These are phyloP conservation scores for Epichloe glyceriae DNA, from an alignment of 2,329 filamentous ascomycete species.

Conservation along the genomic window DNA sequence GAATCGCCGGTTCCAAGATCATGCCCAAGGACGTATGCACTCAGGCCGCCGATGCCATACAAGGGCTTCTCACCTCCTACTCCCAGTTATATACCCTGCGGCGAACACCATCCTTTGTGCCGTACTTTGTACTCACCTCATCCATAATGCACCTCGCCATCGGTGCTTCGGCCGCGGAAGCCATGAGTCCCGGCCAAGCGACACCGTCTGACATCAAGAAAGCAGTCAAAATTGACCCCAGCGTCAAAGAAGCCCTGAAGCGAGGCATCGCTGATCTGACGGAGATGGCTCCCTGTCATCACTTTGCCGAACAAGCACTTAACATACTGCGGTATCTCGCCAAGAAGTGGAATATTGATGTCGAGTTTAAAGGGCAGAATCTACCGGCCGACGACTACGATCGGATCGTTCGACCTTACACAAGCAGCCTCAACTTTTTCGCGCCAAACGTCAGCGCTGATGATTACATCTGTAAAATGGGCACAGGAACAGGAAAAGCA, in stretches of 20 bases:
- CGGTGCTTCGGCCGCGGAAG: conserved; percentile 23
- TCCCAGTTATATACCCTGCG: conserved; percentile 44
- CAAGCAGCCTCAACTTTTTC: conserved; percentile 45
- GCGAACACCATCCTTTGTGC: conserved; percentile 47
- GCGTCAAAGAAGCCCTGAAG: conserved; percentile 31
- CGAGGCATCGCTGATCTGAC: conserved; percentile 44
- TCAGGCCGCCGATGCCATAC: conserved; percentile 47
- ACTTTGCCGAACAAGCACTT: conserved; percentile 47
- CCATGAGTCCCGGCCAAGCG: conserved; percentile 8
- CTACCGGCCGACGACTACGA: conserved; percentile 24
- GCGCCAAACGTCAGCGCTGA: conserved; percentile 33
- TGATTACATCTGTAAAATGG: conserved; percentile 38
- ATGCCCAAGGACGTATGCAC: conserved; percentile 53
- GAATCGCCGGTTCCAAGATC: conserved; percentile 49
- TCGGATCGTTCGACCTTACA: conserved; percentile 31
- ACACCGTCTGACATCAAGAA: conserved; percentile 17
- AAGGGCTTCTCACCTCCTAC: conserved; percentile 41
- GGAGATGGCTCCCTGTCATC: conserved; percentile 48
- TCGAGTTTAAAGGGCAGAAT: conserved; percentile 27
- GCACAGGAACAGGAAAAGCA: conserved; percentile 11
- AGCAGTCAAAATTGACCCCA: conserved; percentile 23
- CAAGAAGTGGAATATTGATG: conserved; percentile 44
- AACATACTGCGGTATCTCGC: conserved; percentile 46
- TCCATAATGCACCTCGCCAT: conserved; percentile 48
- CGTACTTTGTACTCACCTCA: conserved; percentile 48